Evolutionary conservation across 148 eudicot genomes (phyloP), one percentile per base, ranked within the genome.

Genomic region (Vaccinium myrtillus): DNA sequence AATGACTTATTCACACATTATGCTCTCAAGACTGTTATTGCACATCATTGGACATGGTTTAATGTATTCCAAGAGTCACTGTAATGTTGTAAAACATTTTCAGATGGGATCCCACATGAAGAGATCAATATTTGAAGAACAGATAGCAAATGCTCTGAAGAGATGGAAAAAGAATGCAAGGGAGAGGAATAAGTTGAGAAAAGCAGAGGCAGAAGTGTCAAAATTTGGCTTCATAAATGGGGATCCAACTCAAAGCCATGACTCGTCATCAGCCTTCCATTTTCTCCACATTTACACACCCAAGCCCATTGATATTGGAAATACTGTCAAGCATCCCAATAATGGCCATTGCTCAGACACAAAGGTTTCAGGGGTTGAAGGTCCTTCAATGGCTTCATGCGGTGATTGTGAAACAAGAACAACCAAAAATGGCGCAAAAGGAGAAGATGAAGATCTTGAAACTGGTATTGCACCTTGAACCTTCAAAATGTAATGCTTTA

Each of bases 51-150:
- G 19, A 55, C 19, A 4, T 55, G 4, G 6, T 55, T 55, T 55
- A 3, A 6, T 4, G 58, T 55, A 4, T 55, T 14, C 58, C 6
- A 4, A 55, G 58, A 55, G 58, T 15, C 58, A 55, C 58, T 55
- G 6, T 13, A 55, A 55, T 55, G 19, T 55, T 16, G 58, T 15
- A 13, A 5, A 13, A 55, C 15, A 55, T 55, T 71, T 79, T 15
- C 27, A 86, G 90, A 88, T 88, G 90, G 90, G 90, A 58, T 88
- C 90, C 7, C 81, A 83, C 77, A 88, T 86, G 90, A 88, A 86
- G 88, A 83, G 36, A 69, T 25, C 88, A 13, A 88, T 88, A 7
- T 88, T 88, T 27, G 88, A 86, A 48, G 90, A 88, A 43, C 86
- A 88, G 61, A 84, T 85, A 0, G 78, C 90, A 5, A 86, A 58